phyloP scores from a whole-genome alignment of 106 monocot species.

The Dendrobium officinale region DNA sequence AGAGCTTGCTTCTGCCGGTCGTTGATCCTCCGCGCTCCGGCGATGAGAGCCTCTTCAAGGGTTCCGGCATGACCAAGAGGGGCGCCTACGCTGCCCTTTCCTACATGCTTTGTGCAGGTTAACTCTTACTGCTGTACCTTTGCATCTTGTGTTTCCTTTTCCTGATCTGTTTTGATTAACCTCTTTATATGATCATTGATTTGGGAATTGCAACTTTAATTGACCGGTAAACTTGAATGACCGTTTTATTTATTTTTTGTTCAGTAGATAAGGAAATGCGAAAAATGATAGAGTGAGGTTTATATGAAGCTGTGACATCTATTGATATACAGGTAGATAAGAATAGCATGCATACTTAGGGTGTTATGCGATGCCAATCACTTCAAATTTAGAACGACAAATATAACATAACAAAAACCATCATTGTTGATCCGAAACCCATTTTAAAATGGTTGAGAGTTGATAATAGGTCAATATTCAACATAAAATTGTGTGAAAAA shows the following conservation, averaged over 20 bases:
- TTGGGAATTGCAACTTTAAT: neutral
- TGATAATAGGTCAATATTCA: too few relatives aligned
- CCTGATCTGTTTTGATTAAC: neutral
- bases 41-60: conserved; percentile 69
- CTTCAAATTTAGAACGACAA: too few relatives aligned
- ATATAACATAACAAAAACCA: too few relatives aligned
- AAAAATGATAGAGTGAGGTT: too few relatives aligned
- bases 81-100: conserved; percentile 80
- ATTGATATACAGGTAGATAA: too few relatives aligned
- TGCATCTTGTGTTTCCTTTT: neutral
- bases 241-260: neutral
- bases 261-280: neutral
- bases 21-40: conserved; percentile 26
- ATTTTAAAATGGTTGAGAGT: too few relatives aligned
- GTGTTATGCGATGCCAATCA: too few relatives aligned
- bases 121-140: neutral
- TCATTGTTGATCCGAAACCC: too few relatives aligned
- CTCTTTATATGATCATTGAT: neutral
- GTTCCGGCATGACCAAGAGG: conserved; percentile 66
- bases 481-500: too few relatives aligned
- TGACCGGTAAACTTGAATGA: neutral
- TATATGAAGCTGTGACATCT: too few relatives aligned
- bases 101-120: conserved; percentile 86
- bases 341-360: too few relatives aligned
- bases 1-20: conserved; percentile 47